Evolutionary conservation across 2,329 filamentous ascomycete genomes (phyloP), one percentile per base, ranked within the genome.

Genomic region (Zopfia rhizophila): DNA sequence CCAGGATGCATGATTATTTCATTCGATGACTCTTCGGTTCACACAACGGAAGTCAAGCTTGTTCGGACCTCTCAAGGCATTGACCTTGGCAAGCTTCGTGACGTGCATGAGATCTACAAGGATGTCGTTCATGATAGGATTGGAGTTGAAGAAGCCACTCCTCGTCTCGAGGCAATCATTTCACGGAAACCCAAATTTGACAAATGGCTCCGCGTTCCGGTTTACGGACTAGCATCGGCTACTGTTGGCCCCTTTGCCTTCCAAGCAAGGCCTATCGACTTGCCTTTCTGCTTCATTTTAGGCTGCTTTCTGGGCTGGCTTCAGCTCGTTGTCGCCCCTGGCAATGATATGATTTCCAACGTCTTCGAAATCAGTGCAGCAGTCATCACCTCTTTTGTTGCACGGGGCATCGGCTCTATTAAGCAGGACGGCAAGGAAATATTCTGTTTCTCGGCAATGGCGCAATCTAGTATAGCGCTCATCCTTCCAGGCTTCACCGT

Each of bases 1-100:
- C 91, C 92, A 0, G 90, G 90, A 0, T 95, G 90, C 64, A 97
- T 97, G 92, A 89, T 97, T 45, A 88, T 96, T 65, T 93, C 90
- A 4, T 96, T 97, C 63, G 91, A 85, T 62, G 89, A 93, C 69
- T 72, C 75, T 4, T 74, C 79, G 0, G 90, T 88, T 0, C 88
- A 91, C 62, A 91, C 89, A 0, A 87, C 87, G n/a, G 88, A 91
- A 65, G 88, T 91, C 51, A 89, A 90, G 72, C 80, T 91, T 22
- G 85, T 91, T 5, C 82, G 86, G 10, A 81, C 84, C 0, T 73
- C 75, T 0, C 87, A 90, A 60, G 88, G 87, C 2, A 80, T 92
- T 7, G 85, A 92, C 64, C 77, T 92, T 1, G 88, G 88, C 19
- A 88, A 87, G 60, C 80, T 92, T 10, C 80, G 86, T 38, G 89